Conservation (phyloP, 2,329 filamentous ascomycete genomes). For the Claviceps maximensis region DNA sequence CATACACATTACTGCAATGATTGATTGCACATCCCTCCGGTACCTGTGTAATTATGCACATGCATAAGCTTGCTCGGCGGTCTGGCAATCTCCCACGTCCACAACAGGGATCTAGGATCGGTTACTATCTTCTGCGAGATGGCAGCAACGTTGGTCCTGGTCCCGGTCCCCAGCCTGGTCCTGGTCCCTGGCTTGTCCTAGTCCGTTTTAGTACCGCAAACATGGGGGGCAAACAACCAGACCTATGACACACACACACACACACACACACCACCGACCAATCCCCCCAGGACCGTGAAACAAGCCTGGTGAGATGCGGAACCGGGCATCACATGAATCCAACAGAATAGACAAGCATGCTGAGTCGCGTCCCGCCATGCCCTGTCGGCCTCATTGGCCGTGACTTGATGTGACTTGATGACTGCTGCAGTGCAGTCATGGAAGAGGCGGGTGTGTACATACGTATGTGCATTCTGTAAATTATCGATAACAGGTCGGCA, state of each 20-base stretch:
- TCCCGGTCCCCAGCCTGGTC: too few species aligned
- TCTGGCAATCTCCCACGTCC: too few species aligned
- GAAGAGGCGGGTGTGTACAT: background rate
- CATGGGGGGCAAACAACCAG: background rate
- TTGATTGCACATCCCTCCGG: too few species aligned
- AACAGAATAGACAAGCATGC: constrained; percentile 1
- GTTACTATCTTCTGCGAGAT: background rate
- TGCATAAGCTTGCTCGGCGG: too few species aligned
- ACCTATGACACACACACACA: too few species aligned
- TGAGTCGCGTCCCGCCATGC: background rate
- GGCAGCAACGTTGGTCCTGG: background rate
- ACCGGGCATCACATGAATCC: too few species aligned
- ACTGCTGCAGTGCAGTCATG: background rate
- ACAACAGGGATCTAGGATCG: background rate
- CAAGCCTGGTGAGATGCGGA: background rate
- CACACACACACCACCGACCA: too few species aligned
- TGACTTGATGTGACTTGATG: too few species aligned
- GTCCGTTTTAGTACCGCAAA: background rate
- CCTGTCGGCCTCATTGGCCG: background rate
- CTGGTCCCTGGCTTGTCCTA: background rate
- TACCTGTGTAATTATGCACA: too few species aligned
- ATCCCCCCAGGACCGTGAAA: background rate
- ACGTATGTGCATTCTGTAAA: background rate
- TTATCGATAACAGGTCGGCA: too few species aligned
- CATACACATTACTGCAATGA: too few species aligned